Conservation (phyloP, 2,329 filamentous ascomycete genomes). For the Penicillium paneum region DNA sequence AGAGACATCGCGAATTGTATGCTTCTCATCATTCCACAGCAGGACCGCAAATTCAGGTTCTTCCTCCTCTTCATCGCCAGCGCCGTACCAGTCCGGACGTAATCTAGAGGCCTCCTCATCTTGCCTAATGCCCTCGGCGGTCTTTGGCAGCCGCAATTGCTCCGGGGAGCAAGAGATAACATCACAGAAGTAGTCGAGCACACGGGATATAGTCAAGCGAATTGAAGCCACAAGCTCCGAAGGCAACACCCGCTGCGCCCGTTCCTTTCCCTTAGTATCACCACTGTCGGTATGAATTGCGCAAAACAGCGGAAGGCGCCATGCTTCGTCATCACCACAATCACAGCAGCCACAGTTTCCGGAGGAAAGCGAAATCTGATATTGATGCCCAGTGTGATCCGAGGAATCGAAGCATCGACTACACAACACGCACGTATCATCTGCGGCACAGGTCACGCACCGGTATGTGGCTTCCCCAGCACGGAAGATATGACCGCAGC, state of each 20-base stretch:
- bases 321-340: conserved; percentile 93
- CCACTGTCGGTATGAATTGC: conserved; percentile 78
- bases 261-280: conserved; percentile 47
- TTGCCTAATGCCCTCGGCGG: conserved; percentile 70
- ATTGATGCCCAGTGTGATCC: conserved; percentile 89
- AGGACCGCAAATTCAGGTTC: conserved; percentile 77
- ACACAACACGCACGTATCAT: conserved; percentile 94
- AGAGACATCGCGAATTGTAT: conserved; percentile 86
- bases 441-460: conserved; percentile 89
- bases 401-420: conserved; percentile 92
- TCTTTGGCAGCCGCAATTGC: conserved; percentile 82
- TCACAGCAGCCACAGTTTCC: conserved; percentile 97
- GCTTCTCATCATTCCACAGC: conserved; percentile 98
- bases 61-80: conserved; percentile 58
- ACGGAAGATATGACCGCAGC: conserved; percentile 97
- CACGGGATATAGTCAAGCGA: conserved; percentile 77
- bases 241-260: conserved; percentile 67
- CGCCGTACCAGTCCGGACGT: conserved; percentile 68
- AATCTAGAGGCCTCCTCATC: conserved; percentile 81
- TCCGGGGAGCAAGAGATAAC: conserved; percentile 97
- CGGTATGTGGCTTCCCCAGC: conserved; percentile 88
- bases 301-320: conserved; percentile 77
- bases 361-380: conserved; percentile 80
- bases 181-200: conserved; percentile 93
- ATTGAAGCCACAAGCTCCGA: conserved; percentile 74